Conservation (phyloP, 495 filamentous ascomycete genomes). For the Thozetella sp. region DNA sequence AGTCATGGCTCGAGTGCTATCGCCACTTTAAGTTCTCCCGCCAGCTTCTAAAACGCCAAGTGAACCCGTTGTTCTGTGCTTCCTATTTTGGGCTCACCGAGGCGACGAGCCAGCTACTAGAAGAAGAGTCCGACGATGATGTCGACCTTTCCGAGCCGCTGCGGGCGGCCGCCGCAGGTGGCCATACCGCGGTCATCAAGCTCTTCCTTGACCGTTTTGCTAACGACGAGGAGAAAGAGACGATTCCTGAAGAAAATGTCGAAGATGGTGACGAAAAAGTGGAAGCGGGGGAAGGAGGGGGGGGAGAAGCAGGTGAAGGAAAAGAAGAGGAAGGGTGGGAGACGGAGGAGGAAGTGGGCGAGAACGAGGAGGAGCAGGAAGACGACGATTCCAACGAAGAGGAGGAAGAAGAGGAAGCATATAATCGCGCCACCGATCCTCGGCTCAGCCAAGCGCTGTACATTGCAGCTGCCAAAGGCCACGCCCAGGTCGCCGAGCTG, state of each 20-base stretch:
- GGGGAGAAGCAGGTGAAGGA: too few relatives aligned
- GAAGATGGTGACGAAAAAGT: too few relatives aligned
- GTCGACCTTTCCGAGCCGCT: not conserved
- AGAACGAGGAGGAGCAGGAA: too few relatives aligned
- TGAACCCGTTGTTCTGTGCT: conserved; percentile 17
- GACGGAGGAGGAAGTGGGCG: too few relatives aligned
- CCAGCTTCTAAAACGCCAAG: not conserved
- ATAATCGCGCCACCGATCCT: too few relatives aligned
- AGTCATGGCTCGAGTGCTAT: conserved; percentile 1
- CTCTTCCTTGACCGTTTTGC: not conserved
- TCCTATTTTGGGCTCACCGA: conserved; percentile 5
- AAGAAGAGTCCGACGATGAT: not conserved
- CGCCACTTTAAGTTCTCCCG: not conserved
- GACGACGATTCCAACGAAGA: too few relatives aligned
- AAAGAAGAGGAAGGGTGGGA: too few relatives aligned
- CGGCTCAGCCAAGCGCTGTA: conserved; percentile 3
- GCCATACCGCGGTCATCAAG: not conserved
- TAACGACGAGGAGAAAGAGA: too few relatives aligned
- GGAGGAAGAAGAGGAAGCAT: too few relatives aligned
- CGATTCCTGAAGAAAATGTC: too few relatives aligned
- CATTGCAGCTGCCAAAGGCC: conserved; percentile 1
- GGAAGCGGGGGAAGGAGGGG: too few relatives aligned
- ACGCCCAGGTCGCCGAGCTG: conserved; percentile 2
- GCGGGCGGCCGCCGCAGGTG: conserved; percentile 1
- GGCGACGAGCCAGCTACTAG: not conserved